Evolutionary conservation across 1,139 yeast genomes (phyloP), one percentile per base, ranked within the genome.

Genomic region (Candida frijolesensis): DNA sequence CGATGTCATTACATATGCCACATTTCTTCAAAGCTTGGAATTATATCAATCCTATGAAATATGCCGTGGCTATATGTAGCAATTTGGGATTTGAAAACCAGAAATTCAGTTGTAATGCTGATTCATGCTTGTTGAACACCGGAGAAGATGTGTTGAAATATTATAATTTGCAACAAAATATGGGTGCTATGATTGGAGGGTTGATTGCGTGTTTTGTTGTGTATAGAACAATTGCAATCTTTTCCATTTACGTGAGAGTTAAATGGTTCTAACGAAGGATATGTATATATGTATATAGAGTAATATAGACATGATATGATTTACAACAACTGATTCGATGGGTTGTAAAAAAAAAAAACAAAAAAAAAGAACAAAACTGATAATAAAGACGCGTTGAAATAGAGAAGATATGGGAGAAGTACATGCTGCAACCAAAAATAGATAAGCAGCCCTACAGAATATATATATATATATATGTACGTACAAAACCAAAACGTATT

Each of bases 1-100:
- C 92, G 5, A 79, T 90, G 85, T 86, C 96, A 0, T 68, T 88
- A 56, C 76, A 85, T 34, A 82, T 89, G 86, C 90, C 90, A 7
- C 70, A 69, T 1, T 82, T 89, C 48, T 78, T 89, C 61, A 74
- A 75, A 55, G 96, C 84, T 0, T 69, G 87, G 64, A 89, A 89
- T 65, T 89, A 83, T 68, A 59, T 87, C 12, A 85, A 84, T 50
- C 96, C 96, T 1, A 68, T 87, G 61, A 87, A 85, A 60, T 89
- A 86, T 63, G 86, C 81, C 5, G 84, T 82, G 39, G 84, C 85
- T 50, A 71, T 83, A 1, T 65, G 73, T 57, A 75, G 76, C 12
- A 70, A 71, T 52, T 58, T 75, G 49, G 76, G 72, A 11, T 70
- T 76, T 45, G 47, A 58, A 46, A 65, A 62, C 37, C 77, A 72